Evolutionary conservation across 176 grass and related monocot genomes (phyloP), one percentile per base, ranked within the genome.

Genomic region (Echinochloa phyllopogon): DNA sequence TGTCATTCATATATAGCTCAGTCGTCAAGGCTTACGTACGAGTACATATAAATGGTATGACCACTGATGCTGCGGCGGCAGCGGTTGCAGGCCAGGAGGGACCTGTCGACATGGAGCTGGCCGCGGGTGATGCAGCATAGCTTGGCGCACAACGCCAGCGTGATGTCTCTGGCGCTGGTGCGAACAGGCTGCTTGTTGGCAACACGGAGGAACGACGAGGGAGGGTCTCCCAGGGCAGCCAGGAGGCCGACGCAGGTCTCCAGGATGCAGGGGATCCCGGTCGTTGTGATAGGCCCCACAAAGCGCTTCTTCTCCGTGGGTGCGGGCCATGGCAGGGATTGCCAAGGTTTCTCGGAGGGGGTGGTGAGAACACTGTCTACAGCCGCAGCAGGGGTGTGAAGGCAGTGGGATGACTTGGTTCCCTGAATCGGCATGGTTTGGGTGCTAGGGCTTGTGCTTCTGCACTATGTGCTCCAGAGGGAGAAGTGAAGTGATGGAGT

Each of bases 181-280:
- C 71, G 70, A n/a, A 59, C 6, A 10, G 70, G 69, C 87, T 33
- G 69, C 87, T 33, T 33, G 29, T 64, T 21, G 74, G 24, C 66
- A 72, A 25, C 79, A 9, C 8, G 84, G 43, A 25, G 82, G 50
- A 1, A 14, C 10, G 33, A 50, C 4, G 50, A 20, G 1, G 37
- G 12, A 1, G 88, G 42, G n/a, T 76, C 75, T 59, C 53, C 58
- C 8, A 93, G 33, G 9, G 73, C 87, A 3, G 80, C 80, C 2
- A 88, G 72, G 72, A 95, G 86, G 41, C 89, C 93, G 0, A 92
- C 41, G 18, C 79, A 71, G 42, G 69, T 56, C 16, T 89, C 80
- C 24, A 74, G 78, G 39, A 81, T 79, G 53, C 50, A 79, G 55
- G 73, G 83, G 29, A 66, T 41, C 58, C 83, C 50, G 16, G 51